Evolutionary conservation across 192 early-diverging fungal species (phyloP), one percentile per base, ranked within the genome.

Genomic region (Coemansia pectinata): DNA sequence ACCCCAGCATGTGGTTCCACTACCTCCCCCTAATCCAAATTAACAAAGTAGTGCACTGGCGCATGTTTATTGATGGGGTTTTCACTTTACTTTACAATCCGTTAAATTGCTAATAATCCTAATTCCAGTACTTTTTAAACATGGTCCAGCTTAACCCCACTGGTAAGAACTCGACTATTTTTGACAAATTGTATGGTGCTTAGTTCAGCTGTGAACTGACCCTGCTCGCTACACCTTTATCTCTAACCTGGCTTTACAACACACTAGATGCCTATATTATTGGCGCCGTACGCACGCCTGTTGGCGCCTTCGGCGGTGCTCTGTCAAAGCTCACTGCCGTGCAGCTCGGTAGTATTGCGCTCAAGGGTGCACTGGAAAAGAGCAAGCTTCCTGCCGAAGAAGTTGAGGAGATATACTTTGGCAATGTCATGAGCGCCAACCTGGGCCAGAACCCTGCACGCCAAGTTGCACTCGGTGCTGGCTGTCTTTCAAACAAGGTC

Each of bases 241-340:
- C 25, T 29, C 25, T 29, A 2, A 21, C 15, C 34, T 36, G 34
- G 1, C 34, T 36, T 36, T 36, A 36, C 34, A 36, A 21, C 27
- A 33, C 10, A 65, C 17, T 82, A 82, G 89, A 91, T 65, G 97
- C 93, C 67, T 98, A 93, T 74, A 96, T 98, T 78, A 92, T 93
- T 59, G 91, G 94, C 64, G 86, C 91, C 59, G 92, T 88, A 40
- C 91, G 97, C 76, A 98, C 97, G 5, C 93, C 97, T 41, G 86
- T 97, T 65, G 97, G 96, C 58, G 88, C 91, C 34, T 96, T 97
- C 83, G 91, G 91, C 53, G 96, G 97, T 19, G 91, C 92, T 2
- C 87, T 98, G 19, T 83, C 94, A 33, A 89, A 92, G 38, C 85
- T 97, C 64, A 76, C 88, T 23, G 96, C 97, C 34, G 80, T 86